These are phyloP conservation scores for Phoma sp. DNA, from an alignment of 2,329 filamentous ascomycete species.

Conservation along the genomic window DNA sequence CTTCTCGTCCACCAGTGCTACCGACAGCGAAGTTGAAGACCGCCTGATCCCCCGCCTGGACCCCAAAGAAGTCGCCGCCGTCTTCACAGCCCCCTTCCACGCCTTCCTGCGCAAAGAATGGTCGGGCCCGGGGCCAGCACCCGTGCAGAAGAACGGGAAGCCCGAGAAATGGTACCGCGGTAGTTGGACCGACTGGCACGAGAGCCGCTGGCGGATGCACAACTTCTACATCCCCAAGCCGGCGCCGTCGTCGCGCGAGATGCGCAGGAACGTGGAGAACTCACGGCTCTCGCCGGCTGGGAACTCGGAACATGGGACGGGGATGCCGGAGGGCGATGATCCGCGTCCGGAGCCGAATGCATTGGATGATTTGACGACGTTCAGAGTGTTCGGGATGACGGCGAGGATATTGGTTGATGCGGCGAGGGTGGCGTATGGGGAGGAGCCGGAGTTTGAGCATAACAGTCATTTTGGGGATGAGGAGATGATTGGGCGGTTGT, in stretches of 20 bases:
- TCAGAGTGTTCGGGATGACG: constrained; percentile 95
- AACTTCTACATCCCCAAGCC: constrained; percentile 81
- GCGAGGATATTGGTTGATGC: constrained; percentile 88
- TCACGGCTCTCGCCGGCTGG: not conserved
- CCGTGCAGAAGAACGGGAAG: constrained; percentile 41
- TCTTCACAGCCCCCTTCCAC: constrained; percentile 88
- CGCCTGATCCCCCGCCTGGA: constrained; percentile 80
- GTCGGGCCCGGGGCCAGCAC: constrained; percentile 55
- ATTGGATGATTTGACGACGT: constrained; percentile 60
- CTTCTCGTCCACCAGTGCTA: not conserved
- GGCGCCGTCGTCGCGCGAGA: constrained; percentile 20
- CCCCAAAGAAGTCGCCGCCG: constrained; percentile 88
- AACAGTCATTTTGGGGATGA: constrained; percentile 70
- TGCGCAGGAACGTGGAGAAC: constrained; percentile 8
- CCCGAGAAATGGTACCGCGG: constrained; percentile 82
- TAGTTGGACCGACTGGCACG: constrained; percentile 79
- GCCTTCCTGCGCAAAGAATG: constrained; percentile 72
- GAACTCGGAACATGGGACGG: constrained; percentile 2
- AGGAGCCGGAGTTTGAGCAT: constrained; percentile 84
- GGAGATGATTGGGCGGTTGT: constrained; percentile 64
- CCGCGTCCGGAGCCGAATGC: constrained; percentile 46
- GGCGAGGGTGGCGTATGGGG: constrained; percentile 80
- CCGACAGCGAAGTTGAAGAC: constrained; percentile 57
- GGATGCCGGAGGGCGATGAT: constrained; percentile 26
- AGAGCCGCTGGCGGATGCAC: constrained; percentile 81